A percentile compares a stretch with the other conserved stretches of the same genome.
These are phyloP conservation scores for Carex littledalei DNA, from an alignment of 176 grass and related monocot species.

Conservation along the genomic window DNA sequence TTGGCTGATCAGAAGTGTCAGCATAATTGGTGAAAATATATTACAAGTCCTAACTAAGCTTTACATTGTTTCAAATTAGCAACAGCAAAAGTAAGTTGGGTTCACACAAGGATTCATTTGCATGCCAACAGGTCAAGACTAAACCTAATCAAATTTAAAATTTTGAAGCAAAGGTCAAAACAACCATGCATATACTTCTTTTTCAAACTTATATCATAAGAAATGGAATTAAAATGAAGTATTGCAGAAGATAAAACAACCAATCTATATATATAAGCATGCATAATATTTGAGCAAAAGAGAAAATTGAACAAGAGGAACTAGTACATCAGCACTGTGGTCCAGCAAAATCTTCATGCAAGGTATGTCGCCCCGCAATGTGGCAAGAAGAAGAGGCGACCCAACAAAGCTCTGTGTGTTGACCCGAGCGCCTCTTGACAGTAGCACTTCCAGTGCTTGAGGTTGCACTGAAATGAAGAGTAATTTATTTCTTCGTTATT, in stretches of 20 bases:
- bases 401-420: not conserved
- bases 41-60: not conserved
- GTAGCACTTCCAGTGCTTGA: not conserved
- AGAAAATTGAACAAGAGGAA: not conserved
- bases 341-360: not conserved
- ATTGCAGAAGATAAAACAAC: not conserved
- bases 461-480: not conserved
- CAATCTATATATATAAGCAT: not conserved
- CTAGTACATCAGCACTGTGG: constrained; percentile 5
- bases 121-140: not conserved
- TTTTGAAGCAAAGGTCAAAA: not conserved
- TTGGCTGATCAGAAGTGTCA: not conserved
- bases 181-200: not conserved
- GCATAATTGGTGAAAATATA: not conserved
- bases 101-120: not conserved
- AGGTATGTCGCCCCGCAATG: not conserved
- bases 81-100: not conserved
- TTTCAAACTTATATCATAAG: not conserved
- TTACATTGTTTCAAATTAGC: not conserved
- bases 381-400: not conserved
- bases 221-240: not conserved
- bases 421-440: not conserved
- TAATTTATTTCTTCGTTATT: not conserved
- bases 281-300: not conserved
- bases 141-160: not conserved